A percentile compares a stretch with the other conserved stretches of the same genome.
Evolutionary conservation across 1,139 yeast genomes (phyloP).

Genomic region (Cylindricascospora bacillispora): DNA sequence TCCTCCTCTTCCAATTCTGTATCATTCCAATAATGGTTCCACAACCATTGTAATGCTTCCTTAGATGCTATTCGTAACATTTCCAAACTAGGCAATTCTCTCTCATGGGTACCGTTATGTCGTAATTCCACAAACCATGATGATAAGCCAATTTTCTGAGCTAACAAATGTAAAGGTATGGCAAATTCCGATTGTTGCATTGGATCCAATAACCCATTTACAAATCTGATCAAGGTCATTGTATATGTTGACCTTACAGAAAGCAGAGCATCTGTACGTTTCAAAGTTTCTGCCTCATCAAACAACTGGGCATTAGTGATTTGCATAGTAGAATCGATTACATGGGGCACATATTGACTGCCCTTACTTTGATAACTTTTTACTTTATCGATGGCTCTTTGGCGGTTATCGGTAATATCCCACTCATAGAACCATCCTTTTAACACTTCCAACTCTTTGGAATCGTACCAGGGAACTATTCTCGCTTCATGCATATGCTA

Average conservation of each 20-base stretch:
- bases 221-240: constrained; percentile 75
- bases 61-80: constrained; percentile 46
- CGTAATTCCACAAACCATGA: constrained; percentile 78
- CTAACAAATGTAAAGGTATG: constrained; percentile 64
- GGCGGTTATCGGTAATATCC: constrained; percentile 18
- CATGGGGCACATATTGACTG: constrained; percentile 48
- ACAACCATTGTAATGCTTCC: constrained; percentile 66
- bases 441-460: constrained; percentile 39
- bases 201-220: constrained; percentile 84
- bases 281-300: constrained; percentile 29
- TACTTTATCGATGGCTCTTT: constrained; percentile 47
- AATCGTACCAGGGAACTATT: constrained; percentile 43
- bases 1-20: constrained; percentile 15
- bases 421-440: constrained; percentile 48
- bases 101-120: constrained; percentile 86
- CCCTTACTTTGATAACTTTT: constrained; percentile 55
- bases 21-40: constrained; percentile 59
- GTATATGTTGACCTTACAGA: constrained; percentile 25
- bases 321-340: constrained; percentile 61
- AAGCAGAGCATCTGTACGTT: constrained; percentile 7
- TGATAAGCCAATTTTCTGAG: constrained; percentile 59
- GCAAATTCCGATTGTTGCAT: constrained; percentile 71
- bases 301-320: constrained; percentile 40
- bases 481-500: constrained; percentile 8
- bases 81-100: constrained; percentile 52